These are phyloP conservation scores for Aaosphaeria pasadenensis DNA, from an alignment of 2,329 filamentous ascomycete species.

Conservation along the genomic window DNA sequence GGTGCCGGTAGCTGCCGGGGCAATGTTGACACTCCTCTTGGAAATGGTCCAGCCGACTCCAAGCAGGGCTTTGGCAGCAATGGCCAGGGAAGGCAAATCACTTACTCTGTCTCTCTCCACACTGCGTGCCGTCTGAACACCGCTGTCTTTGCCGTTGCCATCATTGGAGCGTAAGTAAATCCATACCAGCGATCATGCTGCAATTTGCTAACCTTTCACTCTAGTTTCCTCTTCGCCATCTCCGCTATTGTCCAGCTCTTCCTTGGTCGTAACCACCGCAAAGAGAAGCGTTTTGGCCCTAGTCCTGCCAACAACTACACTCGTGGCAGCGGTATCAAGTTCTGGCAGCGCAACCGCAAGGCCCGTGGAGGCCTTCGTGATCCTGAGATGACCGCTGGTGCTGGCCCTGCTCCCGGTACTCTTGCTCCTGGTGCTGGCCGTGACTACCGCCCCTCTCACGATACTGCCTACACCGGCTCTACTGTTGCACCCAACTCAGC, in stretches of 20 bases:
- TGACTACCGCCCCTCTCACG: conserved; percentile 46
- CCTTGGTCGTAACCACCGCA: conserved; percentile 68
- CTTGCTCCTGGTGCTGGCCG: conserved; percentile 19
- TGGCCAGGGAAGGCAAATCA: conserved; percentile 37
- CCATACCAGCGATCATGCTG: neutral
- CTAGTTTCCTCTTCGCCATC: conserved; percentile 69
- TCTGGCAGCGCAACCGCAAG: conserved; percentile 41
- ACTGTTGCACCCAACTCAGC: conserved; percentile 41
- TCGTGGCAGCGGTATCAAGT: conserved; percentile 52
- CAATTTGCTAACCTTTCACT: conserved; percentile 2
- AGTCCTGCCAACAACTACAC: conserved; percentile 67
- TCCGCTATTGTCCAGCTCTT: conserved; percentile 67
- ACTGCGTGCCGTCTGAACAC: conserved; percentile 74
- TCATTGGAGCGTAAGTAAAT: conserved; percentile 68
- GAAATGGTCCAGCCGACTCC: conserved; percentile 55
- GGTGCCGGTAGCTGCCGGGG: conserved; percentile 67
- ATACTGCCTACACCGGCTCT: conserved; percentile 50
- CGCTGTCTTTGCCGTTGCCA: conserved; percentile 72
- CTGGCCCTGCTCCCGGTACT: conserved; percentile 17
- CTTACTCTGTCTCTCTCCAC: conserved; percentile 46
- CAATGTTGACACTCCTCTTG: conserved; percentile 65
- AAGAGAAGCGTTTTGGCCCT: conserved; percentile 70
- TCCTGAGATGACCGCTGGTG: conserved; percentile 43
- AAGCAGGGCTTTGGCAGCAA: conserved; percentile 50
- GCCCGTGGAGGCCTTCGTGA: conserved; percentile 33